phyloP scores from a whole-genome alignment of 306 rosid genomes.

The Hippophae gyantsensis region DNA sequence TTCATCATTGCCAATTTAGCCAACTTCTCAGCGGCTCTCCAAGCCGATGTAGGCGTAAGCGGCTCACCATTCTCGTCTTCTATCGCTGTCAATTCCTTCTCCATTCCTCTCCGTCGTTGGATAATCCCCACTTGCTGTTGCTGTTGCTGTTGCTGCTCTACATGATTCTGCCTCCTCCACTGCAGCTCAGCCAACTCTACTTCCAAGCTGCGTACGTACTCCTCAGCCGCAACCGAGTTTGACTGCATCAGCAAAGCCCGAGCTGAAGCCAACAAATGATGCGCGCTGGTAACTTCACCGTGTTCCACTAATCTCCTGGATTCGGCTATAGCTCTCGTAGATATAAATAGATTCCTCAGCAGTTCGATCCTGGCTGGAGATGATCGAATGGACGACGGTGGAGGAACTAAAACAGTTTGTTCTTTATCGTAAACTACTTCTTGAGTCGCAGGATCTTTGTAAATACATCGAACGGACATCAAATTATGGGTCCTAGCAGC shows the following conservation, averaged over 20 bases:
- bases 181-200: conserved; percentile 65
- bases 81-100: conserved; percentile 13
- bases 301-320: conserved; percentile 44
- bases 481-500: conserved; percentile 39
- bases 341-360: conserved; percentile 42
- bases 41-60: conserved; percentile 70
- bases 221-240: conserved; percentile 25
- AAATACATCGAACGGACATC: conserved; percentile 59
- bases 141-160: conserved; percentile 28
- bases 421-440: conserved; percentile 56
- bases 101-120: conserved; percentile 42
- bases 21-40: conserved; percentile 83
- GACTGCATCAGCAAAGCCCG: conserved; percentile 50
- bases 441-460: conserved; percentile 57
- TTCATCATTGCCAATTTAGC: conserved; percentile 65
- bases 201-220: conserved; percentile 42
- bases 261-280: conserved; percentile 61
- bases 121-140: conserved; percentile 25
- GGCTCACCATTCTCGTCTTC: conserved; percentile 76
- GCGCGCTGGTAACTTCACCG: conserved; percentile 45
- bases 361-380: conserved; percentile 29
- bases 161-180: conserved; percentile 48
- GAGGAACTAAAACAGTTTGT: conserved; percentile 45
- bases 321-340: conserved; percentile 72
- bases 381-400: conserved; percentile 21